Conservation (phyloP, 148 eudicot genomes). For the Rhododendron henanense region DNA sequence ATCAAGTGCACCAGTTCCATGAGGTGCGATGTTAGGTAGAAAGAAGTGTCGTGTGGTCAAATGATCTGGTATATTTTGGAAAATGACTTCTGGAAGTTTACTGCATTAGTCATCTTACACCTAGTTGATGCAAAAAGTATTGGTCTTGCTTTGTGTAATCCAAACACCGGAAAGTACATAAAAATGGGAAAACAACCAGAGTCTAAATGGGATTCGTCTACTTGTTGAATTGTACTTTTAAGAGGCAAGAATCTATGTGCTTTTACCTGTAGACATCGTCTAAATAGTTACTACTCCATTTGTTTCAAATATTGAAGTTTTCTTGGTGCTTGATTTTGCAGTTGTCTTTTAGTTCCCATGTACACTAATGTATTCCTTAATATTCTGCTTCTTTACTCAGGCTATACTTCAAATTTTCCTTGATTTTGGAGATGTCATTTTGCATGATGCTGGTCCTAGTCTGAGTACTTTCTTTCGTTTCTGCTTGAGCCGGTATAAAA, state of each 20-base stretch:
- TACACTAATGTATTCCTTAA: conserved; percentile 7
- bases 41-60: too few relatives aligned
- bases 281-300: neutral
- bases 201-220: neutral
- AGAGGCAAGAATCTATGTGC: neutral
- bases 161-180: neutral
- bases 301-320: neutral
- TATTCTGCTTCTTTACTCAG: conserved; percentile 40
- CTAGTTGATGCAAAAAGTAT: too few relatives aligned
- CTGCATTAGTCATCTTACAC: too few relatives aligned
- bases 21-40: neutral
- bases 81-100: too few relatives aligned
- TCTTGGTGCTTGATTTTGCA: neutral
- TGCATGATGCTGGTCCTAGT: too few relatives aligned
- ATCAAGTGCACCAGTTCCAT: neutral
- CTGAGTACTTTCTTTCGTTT: too few relatives aligned
- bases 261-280: neutral
- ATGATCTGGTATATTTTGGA: too few relatives aligned
- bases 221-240: neutral
- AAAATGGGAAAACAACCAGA: neutral
- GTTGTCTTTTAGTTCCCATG: neutral
- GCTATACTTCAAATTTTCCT: conserved; percentile 58
- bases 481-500: too few relatives aligned
- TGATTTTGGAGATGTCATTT: too few relatives aligned
- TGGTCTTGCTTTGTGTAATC: too few relatives aligned